Percentiles rank a stretch among this genome's conserved stretches.
phyloP scores from a whole-genome alignment of 2,329 filamentous ascomycete genomes.

The Diplodia corticola region DNA sequence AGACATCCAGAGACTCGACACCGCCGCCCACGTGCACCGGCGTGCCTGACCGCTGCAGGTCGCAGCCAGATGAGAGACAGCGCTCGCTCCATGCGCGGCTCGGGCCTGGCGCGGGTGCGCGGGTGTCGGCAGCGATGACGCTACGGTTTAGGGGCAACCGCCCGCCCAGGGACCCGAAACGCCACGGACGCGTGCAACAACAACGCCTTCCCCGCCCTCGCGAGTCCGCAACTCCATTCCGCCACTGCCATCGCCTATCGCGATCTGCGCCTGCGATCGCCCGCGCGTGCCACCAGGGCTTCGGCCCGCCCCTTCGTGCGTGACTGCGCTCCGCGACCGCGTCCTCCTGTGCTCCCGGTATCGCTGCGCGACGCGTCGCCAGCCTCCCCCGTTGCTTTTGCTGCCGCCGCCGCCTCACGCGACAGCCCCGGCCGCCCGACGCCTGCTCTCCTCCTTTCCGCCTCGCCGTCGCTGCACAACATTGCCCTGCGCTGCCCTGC shows the following conservation, averaged over 20 bases:
- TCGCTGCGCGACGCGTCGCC: conserved; percentile 20
- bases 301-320: conserved; percentile 15
- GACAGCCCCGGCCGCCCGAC: not conserved
- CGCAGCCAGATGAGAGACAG: not conserved
- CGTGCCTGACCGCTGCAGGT: not conserved
- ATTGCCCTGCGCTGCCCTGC: not conserved
- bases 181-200: conserved; percentile 13
- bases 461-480: conserved; percentile 4
- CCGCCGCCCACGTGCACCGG: not conserved
- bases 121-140: not conserved
- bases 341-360: conserved; percentile 8
- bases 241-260: not conserved
- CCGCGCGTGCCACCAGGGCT: not conserved
- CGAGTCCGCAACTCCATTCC: not conserved
- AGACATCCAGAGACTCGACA: not conserved
- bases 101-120: not conserved
- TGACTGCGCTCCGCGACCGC: conserved; percentile 15
- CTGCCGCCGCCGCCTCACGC: not conserved
- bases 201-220: not conserved
- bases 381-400: conserved; percentile 20
- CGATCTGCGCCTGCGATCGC: not conserved
- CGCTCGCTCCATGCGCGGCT: not conserved
- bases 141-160: conserved; percentile 1
- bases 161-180: not conserved
- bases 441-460: not conserved